Conservation (phyloP, 441 rosid genomes). For the Populus hybrid region DNA sequence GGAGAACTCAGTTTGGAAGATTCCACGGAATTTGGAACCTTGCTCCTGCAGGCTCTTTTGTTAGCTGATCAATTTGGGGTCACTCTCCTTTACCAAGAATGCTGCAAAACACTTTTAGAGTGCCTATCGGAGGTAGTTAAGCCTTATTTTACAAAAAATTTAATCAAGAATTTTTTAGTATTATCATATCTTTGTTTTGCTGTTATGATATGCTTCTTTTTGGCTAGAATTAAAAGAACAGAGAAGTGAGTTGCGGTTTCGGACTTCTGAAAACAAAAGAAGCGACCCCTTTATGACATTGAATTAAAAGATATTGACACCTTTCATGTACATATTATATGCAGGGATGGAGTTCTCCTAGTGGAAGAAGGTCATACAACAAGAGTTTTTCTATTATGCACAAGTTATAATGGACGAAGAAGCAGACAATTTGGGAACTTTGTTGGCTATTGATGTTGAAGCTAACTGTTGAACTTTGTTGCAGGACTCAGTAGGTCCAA, state of each 20-base stretch:
- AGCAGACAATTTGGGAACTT: constrained; percentile 82
- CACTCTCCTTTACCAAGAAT: constrained; percentile 84
- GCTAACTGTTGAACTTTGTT: constrained; percentile 88
- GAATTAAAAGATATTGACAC: constrained; percentile 76
- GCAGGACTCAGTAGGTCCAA: constrained; percentile 97
- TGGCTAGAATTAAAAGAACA: constrained; percentile 52
- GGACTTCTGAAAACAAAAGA: constrained; percentile 73
- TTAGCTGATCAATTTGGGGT: constrained; percentile 90
- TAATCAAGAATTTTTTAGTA: constrained; percentile 10
- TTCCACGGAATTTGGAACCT: constrained; percentile 51
- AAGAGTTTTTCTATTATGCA: constrained; percentile 84
- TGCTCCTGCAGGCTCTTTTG: constrained; percentile 82
- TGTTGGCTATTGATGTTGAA: constrained; percentile 40
- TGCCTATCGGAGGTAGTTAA: constrained; percentile 85
- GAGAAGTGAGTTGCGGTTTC: constrained; percentile 62
- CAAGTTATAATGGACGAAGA: constrained; percentile 92
- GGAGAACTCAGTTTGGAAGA: constrained; percentile 73
- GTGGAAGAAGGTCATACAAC: constrained; percentile 88
- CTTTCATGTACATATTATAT: constrained; percentile 86
- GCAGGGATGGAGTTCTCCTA: constrained; percentile 99
- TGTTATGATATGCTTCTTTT: constrained; percentile 46
- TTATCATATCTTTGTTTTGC: constrained; percentile 26
- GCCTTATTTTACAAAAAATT: constrained; percentile 21
- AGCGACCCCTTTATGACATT: constrained; percentile 51
- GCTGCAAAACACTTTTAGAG: constrained; percentile 91